phyloP scores from a whole-genome alignment of 2,329 filamentous ascomycete species.

The Fusarium luffae region DNA sequence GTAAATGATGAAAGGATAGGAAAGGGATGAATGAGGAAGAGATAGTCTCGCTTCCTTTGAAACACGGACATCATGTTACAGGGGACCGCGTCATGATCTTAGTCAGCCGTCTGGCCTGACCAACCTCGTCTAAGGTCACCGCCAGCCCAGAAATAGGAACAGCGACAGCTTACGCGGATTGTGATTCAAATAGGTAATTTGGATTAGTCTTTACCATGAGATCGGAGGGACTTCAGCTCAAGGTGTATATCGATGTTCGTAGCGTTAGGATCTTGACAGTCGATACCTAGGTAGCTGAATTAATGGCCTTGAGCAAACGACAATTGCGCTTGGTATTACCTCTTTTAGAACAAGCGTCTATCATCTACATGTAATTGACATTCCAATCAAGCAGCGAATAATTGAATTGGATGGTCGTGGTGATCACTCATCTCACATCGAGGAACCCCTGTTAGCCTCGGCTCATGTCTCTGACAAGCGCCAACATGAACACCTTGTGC shows the following conservation, averaged over 20 bases:
- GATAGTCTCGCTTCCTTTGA: slow-evolving; percentile 9
- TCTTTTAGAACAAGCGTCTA: background rate
- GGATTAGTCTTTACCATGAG: background rate
- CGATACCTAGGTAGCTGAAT: background rate
- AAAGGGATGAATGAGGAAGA: slow-evolving; percentile 4
- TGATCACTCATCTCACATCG: background rate
- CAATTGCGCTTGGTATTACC: background rate
- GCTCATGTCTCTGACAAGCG: background rate
- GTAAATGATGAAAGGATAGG: background rate
- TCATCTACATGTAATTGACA: background rate
- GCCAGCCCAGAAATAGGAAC: background rate
- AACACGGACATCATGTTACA: slow-evolving; percentile 24
- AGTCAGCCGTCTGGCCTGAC: slow-evolving; percentile 22
- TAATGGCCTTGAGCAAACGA: background rate
- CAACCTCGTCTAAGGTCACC: background rate
- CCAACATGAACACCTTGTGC: background rate
- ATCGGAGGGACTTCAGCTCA: background rate
- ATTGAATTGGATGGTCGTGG: background rate
- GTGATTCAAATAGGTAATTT: background rate
- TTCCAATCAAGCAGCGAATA: background rate
- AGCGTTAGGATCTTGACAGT: too few relatives aligned
- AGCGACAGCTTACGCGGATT: background rate
- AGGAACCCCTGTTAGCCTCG: background rate
- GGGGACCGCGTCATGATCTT: slow-evolving; percentile 39
- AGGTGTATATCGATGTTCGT: too few relatives aligned